A percentile compares a stretch with the other conserved stretches of the same genome.
Evolutionary conservation across 2,329 filamentous ascomycete species (phyloP).

Genomic region (Arthrinium phaeospermum): DNA sequence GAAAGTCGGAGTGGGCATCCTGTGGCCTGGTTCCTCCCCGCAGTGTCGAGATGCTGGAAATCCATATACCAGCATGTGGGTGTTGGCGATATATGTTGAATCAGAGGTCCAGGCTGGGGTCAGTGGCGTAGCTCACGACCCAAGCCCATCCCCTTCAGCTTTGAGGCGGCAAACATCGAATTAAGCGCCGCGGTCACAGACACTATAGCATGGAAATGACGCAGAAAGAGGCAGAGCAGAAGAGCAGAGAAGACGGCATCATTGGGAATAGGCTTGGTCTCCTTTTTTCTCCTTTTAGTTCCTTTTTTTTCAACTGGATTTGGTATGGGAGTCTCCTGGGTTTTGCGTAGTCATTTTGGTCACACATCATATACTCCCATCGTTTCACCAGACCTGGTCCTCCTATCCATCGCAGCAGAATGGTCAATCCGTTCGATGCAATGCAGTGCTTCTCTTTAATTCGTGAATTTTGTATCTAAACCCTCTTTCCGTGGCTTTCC

Average conservation of each 20-base stretch:
- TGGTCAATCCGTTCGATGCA: background rate
- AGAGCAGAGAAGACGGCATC: background rate
- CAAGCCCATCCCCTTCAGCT: too few species aligned
- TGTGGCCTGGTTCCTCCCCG: background rate
- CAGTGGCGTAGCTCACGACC: background rate
- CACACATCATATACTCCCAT: conserved; percentile 10
- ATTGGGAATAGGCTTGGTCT: background rate
- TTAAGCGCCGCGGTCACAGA: background rate
- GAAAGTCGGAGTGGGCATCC: background rate
- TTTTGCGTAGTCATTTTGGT: conserved; percentile 3
- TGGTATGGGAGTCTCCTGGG: background rate
- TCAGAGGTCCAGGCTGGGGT: too few species aligned
- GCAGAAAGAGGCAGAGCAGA: background rate
- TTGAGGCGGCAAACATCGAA: background rate
- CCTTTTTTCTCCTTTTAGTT: background rate
- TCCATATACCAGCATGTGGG: background rate
- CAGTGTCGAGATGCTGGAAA: background rate
- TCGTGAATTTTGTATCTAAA: background rate
- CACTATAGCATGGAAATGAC: background rate
- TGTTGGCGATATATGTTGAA: background rate
- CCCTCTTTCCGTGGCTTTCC: background rate
- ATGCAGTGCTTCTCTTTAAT: background rate
- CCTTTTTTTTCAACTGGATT: background rate
- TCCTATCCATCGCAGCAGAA: background rate
- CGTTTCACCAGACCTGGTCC: background rate